Evolutionary conservation across 2,329 filamentous ascomycete genomes (phyloP).

Genomic region (Didymella keratinophila): DNA sequence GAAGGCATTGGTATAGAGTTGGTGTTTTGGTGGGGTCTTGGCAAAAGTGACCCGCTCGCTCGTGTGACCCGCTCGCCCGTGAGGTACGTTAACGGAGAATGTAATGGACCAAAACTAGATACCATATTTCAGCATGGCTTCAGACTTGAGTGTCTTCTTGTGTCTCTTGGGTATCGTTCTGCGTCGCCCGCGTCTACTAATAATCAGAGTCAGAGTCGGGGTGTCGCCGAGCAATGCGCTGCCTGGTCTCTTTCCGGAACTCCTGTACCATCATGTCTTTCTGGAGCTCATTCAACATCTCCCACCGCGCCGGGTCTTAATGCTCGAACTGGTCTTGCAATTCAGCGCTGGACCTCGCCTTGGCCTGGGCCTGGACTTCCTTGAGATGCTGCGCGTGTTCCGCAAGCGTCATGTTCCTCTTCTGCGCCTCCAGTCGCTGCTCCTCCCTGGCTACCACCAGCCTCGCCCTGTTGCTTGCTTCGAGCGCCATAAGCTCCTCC

Average conservation of each 20-base stretch:
- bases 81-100: conserved; percentile 6
- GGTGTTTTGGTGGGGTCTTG: too few species aligned
- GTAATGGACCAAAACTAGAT: conserved; percentile 14
- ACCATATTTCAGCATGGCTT: neutral
- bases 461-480: neutral
- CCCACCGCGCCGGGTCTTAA: neutral
- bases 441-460: neutral
- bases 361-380: neutral
- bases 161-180: neutral
- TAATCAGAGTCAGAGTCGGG: conserved; percentile 35
- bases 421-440: neutral
- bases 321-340: neutral
- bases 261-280: neutral
- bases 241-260: neutral
- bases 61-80: too few species aligned
- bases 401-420: neutral
- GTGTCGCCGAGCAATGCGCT: neutral
- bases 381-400: neutral
- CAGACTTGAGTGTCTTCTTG: neutral
- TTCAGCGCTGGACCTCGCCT: neutral
- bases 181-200: neutral
- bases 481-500: neutral
- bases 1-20: too few species aligned
- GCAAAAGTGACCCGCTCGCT: too few species aligned
- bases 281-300: neutral